Evolutionary conservation across 768 basidiomycete genomes (phyloP), one percentile per base, ranked within the genome.

Genomic region (Vararia minispora): DNA sequence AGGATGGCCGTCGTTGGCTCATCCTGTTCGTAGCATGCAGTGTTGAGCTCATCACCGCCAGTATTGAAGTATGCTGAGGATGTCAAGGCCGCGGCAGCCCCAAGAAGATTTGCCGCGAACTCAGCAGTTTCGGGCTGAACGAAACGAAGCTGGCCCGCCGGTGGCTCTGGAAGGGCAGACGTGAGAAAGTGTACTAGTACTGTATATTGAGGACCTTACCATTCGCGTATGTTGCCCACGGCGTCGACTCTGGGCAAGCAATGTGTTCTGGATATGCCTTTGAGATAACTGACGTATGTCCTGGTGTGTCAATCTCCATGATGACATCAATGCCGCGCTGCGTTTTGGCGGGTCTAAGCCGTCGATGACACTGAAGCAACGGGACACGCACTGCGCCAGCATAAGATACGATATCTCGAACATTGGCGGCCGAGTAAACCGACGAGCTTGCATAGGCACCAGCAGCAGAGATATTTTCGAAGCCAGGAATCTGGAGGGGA

Each of bases 21-120:
- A 43, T 71, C 69, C 9, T 58, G 47, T 24, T 51, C 55, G 48
- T 65, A 67, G 47, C 63, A 63, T 16, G 49, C 48, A 22, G 42
- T 41, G 51, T 69, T 69, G 47, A 68, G 42, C 43, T 71, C 66
- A 46, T 71, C 70, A 0, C 71, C 70, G 13, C 71, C 71, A 0
- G 68, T 66, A 36, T 58, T 59, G 47, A 72, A 54, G 35, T 65
- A 56, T 14, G 41, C 46, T 21, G 60, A 56, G 1, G 58, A 54
- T 34, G 61, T 52, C 26, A 59, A 21, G 18, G 42, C 42, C 2
- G 53, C 35, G 21, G 55, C 54, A 7, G 55, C 52, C 2, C 29
- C 40, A 45, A 69, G 52, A 6, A 71, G 45, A 10, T 49, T 40
- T 18, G 50, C 35, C n/a, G 61, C 56, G 42, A 62, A 69, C 3